phyloP scores from a whole-genome alignment of 768 basidiomycete genomes.

The Tulasnella sp. region DNA sequence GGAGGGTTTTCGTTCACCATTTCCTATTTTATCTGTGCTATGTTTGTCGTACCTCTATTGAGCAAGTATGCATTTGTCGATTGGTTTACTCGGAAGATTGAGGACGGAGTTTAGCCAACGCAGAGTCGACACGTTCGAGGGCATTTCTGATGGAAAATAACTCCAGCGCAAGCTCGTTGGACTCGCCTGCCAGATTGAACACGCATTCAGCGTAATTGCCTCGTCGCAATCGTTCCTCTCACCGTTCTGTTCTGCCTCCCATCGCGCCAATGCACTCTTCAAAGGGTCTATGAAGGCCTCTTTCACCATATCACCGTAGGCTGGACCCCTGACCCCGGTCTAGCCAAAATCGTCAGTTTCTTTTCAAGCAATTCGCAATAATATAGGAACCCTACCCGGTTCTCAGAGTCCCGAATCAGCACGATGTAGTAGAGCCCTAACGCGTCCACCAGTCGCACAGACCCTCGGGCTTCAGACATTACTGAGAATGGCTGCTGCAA shows the following conservation, averaged over 20 bases:
- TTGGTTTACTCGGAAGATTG: background rate
- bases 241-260: background rate
- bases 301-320: background rate
- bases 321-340: background rate
- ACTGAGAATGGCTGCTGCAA: background rate
- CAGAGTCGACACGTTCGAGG: conserved; percentile 7
- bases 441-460: conserved; percentile 13
- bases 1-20: background rate
- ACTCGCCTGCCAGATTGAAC: background rate
- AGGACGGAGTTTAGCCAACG: background rate
- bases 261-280: background rate
- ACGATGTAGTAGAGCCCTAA: conserved; percentile 11
- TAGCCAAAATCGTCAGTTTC: background rate
- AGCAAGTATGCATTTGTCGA: background rate
- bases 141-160: background rate
- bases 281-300: background rate
- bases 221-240: background rate
- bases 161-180: background rate
- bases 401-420: background rate
- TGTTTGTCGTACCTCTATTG: background rate
- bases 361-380: background rate
- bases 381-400: background rate
- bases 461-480: background rate
- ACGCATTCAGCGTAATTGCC: background rate
- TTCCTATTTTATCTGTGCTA: background rate